Evolutionary conservation across 805 yeast species (phyloP), one percentile per base, ranked within the genome.

Genomic region (Grigorovia yakushimaensis): DNA sequence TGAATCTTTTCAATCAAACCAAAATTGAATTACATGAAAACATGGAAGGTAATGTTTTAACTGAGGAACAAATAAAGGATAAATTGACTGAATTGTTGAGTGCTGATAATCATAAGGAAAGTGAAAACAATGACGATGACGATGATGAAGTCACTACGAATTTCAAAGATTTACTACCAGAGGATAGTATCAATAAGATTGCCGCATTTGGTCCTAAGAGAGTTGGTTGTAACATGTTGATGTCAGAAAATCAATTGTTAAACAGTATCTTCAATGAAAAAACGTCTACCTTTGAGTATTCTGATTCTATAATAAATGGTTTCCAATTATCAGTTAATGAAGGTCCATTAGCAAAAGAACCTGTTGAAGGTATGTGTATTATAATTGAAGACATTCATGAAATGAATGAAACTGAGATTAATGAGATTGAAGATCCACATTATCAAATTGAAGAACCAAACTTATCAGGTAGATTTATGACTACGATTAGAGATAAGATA

Each of bases 321-420:
- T 89, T 88, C 65, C 94, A 87, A 61, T 66, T 88, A 37, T 87
- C 96, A 4, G 77, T 79, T 42, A 72, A 74, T 39, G 86, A 81
- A 60, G 99, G 99, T 2, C 98, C 98, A 0, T 70, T 93, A 41
- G 82, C 91, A 0, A 77, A 83, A 4, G 99, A 93, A 62, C 89
- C 88, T 0, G 75, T 87, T 20, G 91, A 88, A 62, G 96, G 97
- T 7, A 76, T 85, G 52, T 74, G 84, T 13, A 77, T 82, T 1
- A 62, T 77, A 6, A 50, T 80, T 21, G 74, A 73, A 44, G 65
- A 65, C 3, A 64, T 74, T 11, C 64, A 60, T 24, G 57, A 54
- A 35, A 56, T 58, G 56, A 48, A 59, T 11, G 65, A 59, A 19
- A 61, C 56, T 40, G 67, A 67, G 51, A 43, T 63, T 5, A 51